Evolutionary conservation across 2,329 filamentous ascomycete species (phyloP).

Genomic region (Penicillium sp.): DNA sequence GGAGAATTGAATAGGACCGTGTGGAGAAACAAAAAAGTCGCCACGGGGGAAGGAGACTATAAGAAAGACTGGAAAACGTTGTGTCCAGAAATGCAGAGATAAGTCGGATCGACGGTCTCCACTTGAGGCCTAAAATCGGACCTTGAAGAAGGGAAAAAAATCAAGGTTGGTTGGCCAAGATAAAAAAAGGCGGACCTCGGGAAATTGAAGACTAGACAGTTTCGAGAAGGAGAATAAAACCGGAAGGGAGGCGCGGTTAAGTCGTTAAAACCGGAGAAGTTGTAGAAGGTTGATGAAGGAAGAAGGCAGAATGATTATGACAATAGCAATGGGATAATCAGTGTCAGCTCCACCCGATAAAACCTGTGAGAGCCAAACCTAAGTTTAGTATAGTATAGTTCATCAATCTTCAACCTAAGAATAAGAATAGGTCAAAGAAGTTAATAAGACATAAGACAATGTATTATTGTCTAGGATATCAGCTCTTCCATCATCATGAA

Average conservation of each 20-base stretch:
- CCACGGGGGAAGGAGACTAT: conserved; percentile 20
- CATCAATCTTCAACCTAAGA: neutral
- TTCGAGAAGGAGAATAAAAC: conserved; percentile 4
- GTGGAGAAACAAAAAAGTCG: conserved; percentile 15
- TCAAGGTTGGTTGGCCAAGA: neutral
- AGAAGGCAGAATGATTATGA: conserved; percentile 17
- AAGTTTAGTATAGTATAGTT: neutral
- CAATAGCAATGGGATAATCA: conserved; percentile 26
- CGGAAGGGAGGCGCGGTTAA: conserved; percentile 17
- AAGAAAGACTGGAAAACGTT: conserved; percentile 17
- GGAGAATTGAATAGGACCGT: neutral
- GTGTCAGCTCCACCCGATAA: conserved; percentile 1
- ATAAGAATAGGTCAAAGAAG: too few species aligned
- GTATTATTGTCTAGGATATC: neutral
- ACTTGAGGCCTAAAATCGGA: conserved; percentile 17
- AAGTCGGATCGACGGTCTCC: conserved; percentile 24
- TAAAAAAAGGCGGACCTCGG: neutral
- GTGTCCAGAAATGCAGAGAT: conserved; percentile 11
- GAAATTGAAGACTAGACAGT: neutral
- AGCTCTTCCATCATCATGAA: conserved; percentile 2
- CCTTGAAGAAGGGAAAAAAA: conserved; percentile 1
- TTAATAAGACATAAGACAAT: too few species aligned
- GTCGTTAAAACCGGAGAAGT: neutral
- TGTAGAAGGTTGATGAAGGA: neutral
- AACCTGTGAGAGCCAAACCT: neutral